Percentiles rank a stretch among this genome's conserved stretches.
Evolutionary conservation across 2,329 filamentous ascomycete species (phyloP).

Genomic region (Arthrinium phaeospermum): DNA sequence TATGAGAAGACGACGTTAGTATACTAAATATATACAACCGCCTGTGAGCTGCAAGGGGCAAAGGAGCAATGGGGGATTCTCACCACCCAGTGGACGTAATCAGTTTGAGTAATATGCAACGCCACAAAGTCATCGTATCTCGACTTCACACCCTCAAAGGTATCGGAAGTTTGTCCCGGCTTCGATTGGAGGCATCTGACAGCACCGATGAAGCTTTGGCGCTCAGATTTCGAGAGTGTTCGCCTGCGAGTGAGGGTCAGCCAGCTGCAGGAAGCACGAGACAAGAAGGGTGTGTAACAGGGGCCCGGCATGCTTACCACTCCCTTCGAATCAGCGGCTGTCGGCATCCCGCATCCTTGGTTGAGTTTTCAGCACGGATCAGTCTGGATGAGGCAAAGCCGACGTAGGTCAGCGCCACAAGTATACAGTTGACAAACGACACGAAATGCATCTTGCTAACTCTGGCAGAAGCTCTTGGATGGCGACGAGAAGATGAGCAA

Average conservation of each 20-base stretch:
- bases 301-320: background rate
- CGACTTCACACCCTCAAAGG: constrained; percentile 42
- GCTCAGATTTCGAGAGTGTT: constrained; percentile 28
- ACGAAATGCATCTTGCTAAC: background rate
- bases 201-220: constrained; percentile 44
- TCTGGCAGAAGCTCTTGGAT: background rate
- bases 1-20: background rate
- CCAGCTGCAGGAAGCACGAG: background rate
- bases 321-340: background rate
- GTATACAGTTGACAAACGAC: background rate
- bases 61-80: constrained; percentile 17
- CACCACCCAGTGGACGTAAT: constrained; percentile 41
- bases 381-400: background rate
- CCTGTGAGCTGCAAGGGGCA: background rate
- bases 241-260: constrained; percentile 12
- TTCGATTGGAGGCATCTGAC: constrained; percentile 44
- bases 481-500: background rate
- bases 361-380: background rate
- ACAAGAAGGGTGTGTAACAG: background rate
- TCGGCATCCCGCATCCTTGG: background rate
- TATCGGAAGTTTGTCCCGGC: constrained; percentile 35
- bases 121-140: constrained; percentile 54
- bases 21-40: background rate
- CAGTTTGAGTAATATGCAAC: constrained; percentile 48
- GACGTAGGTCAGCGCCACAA: background rate